phyloP scores from a whole-genome alignment of 345 rosid species.

The Viola odorata region DNA sequence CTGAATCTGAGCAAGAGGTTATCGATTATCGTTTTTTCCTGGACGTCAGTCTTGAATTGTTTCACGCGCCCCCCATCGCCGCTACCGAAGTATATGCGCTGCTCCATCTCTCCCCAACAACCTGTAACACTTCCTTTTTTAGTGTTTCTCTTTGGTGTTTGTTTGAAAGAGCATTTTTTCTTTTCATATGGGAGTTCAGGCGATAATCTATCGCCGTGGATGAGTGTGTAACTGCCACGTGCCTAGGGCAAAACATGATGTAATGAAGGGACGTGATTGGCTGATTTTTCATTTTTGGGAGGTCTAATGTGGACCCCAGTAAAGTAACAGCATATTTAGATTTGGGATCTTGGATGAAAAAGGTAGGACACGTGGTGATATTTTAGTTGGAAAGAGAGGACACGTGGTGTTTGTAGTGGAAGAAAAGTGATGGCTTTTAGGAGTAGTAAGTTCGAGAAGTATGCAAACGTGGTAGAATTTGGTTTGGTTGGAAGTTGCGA shows the following conservation, averaged over 20 bases:
- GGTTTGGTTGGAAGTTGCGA: too few species aligned
- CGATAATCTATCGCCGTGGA: conserved; percentile 15
- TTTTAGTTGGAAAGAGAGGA: background rate
- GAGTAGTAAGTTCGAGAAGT: too few species aligned
- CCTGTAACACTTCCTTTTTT: background rate
- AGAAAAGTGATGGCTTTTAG: too few species aligned
- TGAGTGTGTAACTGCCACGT: conserved; percentile 36
- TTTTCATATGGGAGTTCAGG: conserved; percentile 5
- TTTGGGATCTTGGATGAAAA: background rate
- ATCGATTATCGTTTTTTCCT: conserved; percentile 14
- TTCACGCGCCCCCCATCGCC: conserved; percentile 1
- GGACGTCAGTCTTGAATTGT: background rate
- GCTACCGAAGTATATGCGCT: conserved; percentile 21
- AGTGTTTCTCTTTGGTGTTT: background rate
- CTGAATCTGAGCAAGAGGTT: conserved; percentile 26
- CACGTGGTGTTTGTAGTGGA: too few species aligned
- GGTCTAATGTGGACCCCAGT: conserved; percentile 18
- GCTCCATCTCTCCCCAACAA: conserved; percentile 1
- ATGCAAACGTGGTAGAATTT: too few species aligned
- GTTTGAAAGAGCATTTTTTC: conserved; percentile 5
- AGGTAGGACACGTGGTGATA: background rate
- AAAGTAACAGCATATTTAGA: background rate
- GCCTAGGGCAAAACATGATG: conserved; percentile 30
- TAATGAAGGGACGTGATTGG: conserved; percentile 16
- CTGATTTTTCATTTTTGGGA: conserved; percentile 7